These are phyloP conservation scores for Malassezia dermatis DNA, from an alignment of 1,284 basidiomycete species.

Conservation along the genomic window DNA sequence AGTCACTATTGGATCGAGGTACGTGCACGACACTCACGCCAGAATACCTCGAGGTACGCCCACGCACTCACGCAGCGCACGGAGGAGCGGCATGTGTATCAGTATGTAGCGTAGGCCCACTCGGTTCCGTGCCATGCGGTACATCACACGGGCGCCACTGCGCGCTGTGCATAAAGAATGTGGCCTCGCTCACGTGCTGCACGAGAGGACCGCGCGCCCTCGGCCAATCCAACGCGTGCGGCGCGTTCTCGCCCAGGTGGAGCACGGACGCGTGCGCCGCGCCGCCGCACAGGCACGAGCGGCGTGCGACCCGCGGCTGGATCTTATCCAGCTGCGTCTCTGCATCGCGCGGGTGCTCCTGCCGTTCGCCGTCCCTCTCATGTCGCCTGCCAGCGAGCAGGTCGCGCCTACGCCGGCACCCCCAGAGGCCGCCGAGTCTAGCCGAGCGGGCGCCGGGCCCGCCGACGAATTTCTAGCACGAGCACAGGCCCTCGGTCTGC, in stretches of 20 bases:
- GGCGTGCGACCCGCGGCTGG: not conserved
- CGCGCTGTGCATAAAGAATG: conserved; percentile 7
- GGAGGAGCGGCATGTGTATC: conserved; percentile 29
- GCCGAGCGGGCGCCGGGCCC: conserved; percentile 8
- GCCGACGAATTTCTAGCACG: conserved; percentile 41
- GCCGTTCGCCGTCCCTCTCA: not conserved
- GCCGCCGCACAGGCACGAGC: not conserved
- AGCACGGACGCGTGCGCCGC: not conserved
- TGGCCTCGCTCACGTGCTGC: conserved; percentile 1
- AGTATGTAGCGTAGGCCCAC: conserved; percentile 30
- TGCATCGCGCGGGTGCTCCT: not conserved
- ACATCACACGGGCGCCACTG: not conserved
- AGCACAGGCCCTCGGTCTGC: conserved; percentile 41
- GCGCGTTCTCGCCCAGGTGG: not conserved
- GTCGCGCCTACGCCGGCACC: not conserved
- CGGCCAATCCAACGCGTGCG: not conserved
- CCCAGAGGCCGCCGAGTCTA: not conserved
- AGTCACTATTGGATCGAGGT: conserved; percentile 70
- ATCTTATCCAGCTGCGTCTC: not conserved
- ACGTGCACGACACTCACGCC: not conserved
- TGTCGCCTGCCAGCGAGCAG: not conserved
- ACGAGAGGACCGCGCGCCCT: not conserved
- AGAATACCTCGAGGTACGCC: conserved; percentile 36
- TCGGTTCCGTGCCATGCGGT: not conserved
- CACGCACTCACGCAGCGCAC: conserved; percentile 13